These are phyloP conservation scores for Penicillium waksmanii DNA, from an alignment of 495 filamentous ascomycete species.

Conservation along the genomic window DNA sequence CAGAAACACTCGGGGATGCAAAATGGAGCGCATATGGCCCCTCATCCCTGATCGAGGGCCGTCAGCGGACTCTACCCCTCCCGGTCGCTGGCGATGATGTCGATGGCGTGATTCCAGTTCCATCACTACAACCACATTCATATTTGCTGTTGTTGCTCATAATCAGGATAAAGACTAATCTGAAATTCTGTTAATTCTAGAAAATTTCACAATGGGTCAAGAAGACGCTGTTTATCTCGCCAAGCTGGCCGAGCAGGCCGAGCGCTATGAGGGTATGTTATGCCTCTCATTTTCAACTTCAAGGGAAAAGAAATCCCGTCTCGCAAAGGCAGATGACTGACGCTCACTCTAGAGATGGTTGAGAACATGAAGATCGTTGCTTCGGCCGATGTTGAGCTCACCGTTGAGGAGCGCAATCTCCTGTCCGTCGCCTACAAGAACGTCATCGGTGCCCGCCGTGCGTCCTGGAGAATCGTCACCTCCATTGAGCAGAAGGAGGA, in stretches of 20 bases:
- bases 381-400: conserved; percentile 92
- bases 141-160: neutral
- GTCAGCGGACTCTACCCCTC: conserved; percentile 30
- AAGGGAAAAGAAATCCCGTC: neutral
- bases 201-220: conserved; percentile 84
- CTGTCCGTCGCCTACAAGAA: conserved; percentile 99
- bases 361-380: conserved; percentile 99
- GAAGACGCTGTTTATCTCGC: conserved; percentile 99
- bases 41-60: conserved; percentile 4
- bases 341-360: conserved; percentile 81
- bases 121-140: conserved; percentile 13
- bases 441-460: conserved; percentile 97
- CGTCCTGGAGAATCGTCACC: conserved; percentile 99
- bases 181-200: conserved; percentile 18
- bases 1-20: conserved; percentile 4
- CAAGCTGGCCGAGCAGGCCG: conserved; percentile 99
- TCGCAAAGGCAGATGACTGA: conserved; percentile 23
- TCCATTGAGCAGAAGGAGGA: conserved; percentile 99
- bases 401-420: conserved; percentile 98
- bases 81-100: conserved; percentile 32
- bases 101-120: conserved; percentile 31
- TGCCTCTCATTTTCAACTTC: neutral
- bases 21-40: neutral
- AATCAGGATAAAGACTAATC: conserved; percentile 15
- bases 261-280: conserved; percentile 95